Base-by-base conservation (phyloP, 805 yeast genomes). In the Saccharomycopsis olivae region DNA sequence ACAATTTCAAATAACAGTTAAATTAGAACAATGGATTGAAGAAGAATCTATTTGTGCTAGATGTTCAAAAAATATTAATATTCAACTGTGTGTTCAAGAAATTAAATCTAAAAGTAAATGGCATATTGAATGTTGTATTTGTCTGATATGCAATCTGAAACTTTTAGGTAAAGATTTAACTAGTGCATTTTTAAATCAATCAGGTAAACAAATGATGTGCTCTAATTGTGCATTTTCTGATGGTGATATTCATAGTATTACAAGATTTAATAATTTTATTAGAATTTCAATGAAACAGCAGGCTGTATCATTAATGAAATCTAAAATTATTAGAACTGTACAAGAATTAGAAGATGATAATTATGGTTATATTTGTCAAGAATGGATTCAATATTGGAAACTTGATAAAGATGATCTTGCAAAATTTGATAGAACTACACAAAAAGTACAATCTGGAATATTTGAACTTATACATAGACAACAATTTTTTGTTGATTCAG, bases 391-490 rank as follows among this genome's bases (percentile, higher is more conserved):
- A 28, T 43, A 43, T 25, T 43, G 47, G 47, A 30, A 33, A 18
- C 35, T 43, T 44, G 47, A 43, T 24, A 23, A 16, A 4, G 40
- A 39, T 21, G 47, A 43, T 29, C 24, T 43, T 19, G 20, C 15
- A n/a, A 43, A 36, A 25, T 43, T 21, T 25, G 43, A 39, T 33
- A 24, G 21, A 25, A 40, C 29, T 11, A 36, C 40, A 3, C 43
- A 39, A 17, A 39, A 43, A 21, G 25, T 35, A 11, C 47, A 43
- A 24, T 33, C 38, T 3, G 44, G 41, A 6, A 40, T 43, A 10
- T 43, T 43, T 35, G 47, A 43, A 23, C 21, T 43, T 16, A 43
- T 43, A 14, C 47, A 43, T 29, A n/a, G 44, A n/a, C 44, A 43
- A 25, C 47, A 43, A 27, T 33, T 33, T 28, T 43, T 31, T 43